phyloP scores from a whole-genome alignment of 139 green algal genomes.

The Ettlia oleoabundans region DNA sequence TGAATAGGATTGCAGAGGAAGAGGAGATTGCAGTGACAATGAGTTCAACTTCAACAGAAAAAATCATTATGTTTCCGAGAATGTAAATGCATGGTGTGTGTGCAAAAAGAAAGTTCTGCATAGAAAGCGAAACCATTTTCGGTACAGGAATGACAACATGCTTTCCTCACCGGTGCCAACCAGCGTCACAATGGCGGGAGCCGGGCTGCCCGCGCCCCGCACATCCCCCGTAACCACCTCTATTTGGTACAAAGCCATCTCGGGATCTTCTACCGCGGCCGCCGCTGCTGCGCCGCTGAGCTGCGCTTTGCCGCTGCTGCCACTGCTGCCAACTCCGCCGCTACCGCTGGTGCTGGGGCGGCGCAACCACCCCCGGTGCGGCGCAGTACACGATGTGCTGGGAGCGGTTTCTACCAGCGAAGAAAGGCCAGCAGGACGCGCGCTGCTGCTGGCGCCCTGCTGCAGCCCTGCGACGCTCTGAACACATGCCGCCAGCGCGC shows the following conservation, averaged over 20 bases:
- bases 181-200: constrained; percentile 41
- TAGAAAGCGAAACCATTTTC: too few relatives aligned
- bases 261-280: neutral
- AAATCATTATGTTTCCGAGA: too few relatives aligned
- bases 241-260: constrained; percentile 39
- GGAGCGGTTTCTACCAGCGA: neutral
- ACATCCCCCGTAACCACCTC: constrained; percentile 82
- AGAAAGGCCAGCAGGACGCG: neutral
- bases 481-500: neutral
- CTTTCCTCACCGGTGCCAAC: constrained; percentile 38
- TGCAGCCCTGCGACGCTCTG: neutral
- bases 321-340: neutral
- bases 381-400: neutral
- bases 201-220: constrained; percentile 76
- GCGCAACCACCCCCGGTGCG: constrained; percentile 4
- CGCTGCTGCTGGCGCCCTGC: neutral
- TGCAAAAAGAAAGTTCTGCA: too few relatives aligned
- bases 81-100: too few relatives aligned
- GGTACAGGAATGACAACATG: too few relatives aligned
- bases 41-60: too few relatives aligned
- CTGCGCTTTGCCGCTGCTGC: neutral
- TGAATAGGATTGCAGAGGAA: too few relatives aligned
- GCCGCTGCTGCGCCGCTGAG: constrained; percentile 3
- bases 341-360: neutral
- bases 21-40: too few relatives aligned